These are phyloP conservation scores for Fusarium tupiense DNA, from an alignment of 2,329 filamentous ascomycete genomes.

Conservation along the genomic window DNA sequence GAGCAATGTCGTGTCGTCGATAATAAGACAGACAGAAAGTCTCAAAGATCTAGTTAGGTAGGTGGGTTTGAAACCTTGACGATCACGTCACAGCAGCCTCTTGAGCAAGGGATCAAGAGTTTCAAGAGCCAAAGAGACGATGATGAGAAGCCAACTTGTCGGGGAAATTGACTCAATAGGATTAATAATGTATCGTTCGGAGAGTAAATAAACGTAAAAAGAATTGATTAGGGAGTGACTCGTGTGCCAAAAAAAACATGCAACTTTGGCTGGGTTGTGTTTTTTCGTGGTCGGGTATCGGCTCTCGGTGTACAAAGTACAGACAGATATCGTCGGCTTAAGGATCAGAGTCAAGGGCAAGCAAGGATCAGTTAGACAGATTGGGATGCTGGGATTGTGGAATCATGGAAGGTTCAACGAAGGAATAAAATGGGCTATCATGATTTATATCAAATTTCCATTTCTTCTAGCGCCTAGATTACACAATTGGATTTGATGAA, in stretches of 20 bases:
- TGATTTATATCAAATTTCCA: slow-evolving; percentile 13
- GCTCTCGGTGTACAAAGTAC: slow-evolving; percentile 37
- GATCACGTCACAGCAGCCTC: slow-evolving; percentile 38
- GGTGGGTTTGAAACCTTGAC: slow-evolving; percentile 28
- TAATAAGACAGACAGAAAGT: background rate
- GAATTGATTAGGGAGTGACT: slow-evolving; percentile 28
- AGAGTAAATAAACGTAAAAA: slow-evolving; percentile 28
- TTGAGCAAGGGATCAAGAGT: slow-evolving; percentile 24
- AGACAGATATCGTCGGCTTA: slow-evolving; percentile 19
- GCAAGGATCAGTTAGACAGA: background rate
- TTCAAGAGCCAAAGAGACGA: background rate
- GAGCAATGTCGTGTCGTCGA: slow-evolving; percentile 12
- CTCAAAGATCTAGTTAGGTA: background rate
- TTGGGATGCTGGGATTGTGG: slow-evolving; percentile 18
- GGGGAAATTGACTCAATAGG: background rate
- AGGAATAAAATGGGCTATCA: slow-evolving; percentile 21
- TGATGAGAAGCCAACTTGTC: background rate
- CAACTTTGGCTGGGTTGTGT: slow-evolving; percentile 2
- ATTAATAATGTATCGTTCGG: background rate
- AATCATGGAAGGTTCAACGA: slow-evolving; percentile 27
- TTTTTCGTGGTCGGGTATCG: slow-evolving; percentile 31
- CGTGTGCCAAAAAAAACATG: slow-evolving; percentile 7
- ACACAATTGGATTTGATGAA: slow-evolving; percentile 4
- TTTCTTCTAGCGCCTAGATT: slow-evolving; percentile 11
- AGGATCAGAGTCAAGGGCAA: background rate